Evolutionary conservation across 2,329 filamentous ascomycete genomes (phyloP).

Genomic region (Alternaria arborescens): DNA sequence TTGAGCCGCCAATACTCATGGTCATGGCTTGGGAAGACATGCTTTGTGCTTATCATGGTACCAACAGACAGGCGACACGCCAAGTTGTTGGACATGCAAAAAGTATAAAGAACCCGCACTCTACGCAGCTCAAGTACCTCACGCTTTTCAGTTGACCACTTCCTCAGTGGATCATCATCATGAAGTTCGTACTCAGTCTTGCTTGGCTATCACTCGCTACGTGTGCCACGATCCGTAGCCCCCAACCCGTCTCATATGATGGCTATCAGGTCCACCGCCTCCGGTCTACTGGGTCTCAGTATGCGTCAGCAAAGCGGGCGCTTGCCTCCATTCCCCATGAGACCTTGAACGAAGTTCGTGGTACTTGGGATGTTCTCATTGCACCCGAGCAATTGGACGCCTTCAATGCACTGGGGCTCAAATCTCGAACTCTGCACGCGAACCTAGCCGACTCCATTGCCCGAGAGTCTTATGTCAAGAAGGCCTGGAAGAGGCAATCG

Average conservation of each 20-base stretch:
- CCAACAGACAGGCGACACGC: not conserved
- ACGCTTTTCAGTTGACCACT: not conserved
- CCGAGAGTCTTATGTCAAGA: constrained; percentile 56
- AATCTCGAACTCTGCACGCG: constrained; percentile 52
- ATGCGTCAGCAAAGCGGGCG: constrained; percentile 44
- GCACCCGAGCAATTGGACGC: constrained; percentile 49
- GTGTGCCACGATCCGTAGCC: constrained; percentile 33
- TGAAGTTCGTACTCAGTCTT: constrained; percentile 27
- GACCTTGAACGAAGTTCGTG: constrained; percentile 47
- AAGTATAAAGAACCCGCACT: constrained; percentile 9
- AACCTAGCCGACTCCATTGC: constrained; percentile 57
- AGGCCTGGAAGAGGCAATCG: constrained; percentile 32
- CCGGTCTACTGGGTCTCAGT: constrained; percentile 41
- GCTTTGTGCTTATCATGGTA: constrained; percentile 6
- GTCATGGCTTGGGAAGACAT: constrained; percentile 6
- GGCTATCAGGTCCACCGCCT: constrained; percentile 55
- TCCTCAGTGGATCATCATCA: constrained; percentile 8
- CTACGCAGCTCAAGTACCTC: not conserved
- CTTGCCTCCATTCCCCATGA: constrained; percentile 50
- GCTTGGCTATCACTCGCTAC: constrained; percentile 27
- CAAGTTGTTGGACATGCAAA: not conserved
- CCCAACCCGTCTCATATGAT: constrained; percentile 45
- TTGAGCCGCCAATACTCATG: constrained; percentile 10
- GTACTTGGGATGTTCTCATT: constrained; percentile 56
- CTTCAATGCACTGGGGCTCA: constrained; percentile 52